Percentiles rank a stretch among this genome's conserved stretches.
phyloP scores from a whole-genome alignment of 176 grass and related monocot species.

The Phyllostachys edulis region DNA sequence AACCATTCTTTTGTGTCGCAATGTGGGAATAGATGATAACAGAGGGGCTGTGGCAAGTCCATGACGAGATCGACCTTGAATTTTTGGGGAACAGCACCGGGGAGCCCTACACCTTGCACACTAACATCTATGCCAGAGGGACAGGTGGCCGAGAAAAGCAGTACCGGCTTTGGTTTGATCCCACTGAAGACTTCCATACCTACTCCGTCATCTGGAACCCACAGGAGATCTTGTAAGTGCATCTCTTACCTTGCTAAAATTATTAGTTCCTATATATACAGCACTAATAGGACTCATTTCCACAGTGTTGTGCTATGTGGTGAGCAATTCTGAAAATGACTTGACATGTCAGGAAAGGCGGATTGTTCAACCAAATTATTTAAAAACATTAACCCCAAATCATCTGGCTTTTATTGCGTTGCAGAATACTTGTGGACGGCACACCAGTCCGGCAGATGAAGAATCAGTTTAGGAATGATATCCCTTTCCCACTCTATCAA shows the following conservation, averaged over 20 bases:
- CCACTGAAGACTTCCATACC: conserved; percentile 62
- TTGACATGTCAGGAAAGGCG: background rate
- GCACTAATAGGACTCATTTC: background rate
- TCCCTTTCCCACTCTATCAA: conserved; percentile 45
- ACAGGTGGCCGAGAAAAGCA: conserved; percentile 56
- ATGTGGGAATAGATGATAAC: conserved; percentile 32
- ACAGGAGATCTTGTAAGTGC: conserved; percentile 45
- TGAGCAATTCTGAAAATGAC: background rate
- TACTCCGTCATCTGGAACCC: conserved; percentile 70
- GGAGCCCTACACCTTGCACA: conserved; percentile 63
- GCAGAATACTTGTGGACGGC: conserved; percentile 69
- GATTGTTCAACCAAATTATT: background rate
- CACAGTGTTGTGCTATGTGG: background rate
- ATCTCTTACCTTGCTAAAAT: background rate
- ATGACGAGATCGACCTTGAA: conserved; percentile 69
- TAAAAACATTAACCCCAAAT: background rate
- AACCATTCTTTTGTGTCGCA: conserved; percentile 2
- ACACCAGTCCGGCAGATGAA: conserved; percentile 51
- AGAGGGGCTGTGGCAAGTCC: conserved; percentile 28
- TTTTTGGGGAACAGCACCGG: conserved; percentile 60
- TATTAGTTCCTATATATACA: background rate
- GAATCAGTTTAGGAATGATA: conserved; percentile 41
- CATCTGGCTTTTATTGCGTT: background rate
- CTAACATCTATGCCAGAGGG: conserved; percentile 63
- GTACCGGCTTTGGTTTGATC: conserved; percentile 73